A percentile compares a stretch with the other conserved stretches of the same genome.
Conservation (phyloP, 2,329 filamentous ascomycete genomes). For the Diaporthe caulivora region DNA sequence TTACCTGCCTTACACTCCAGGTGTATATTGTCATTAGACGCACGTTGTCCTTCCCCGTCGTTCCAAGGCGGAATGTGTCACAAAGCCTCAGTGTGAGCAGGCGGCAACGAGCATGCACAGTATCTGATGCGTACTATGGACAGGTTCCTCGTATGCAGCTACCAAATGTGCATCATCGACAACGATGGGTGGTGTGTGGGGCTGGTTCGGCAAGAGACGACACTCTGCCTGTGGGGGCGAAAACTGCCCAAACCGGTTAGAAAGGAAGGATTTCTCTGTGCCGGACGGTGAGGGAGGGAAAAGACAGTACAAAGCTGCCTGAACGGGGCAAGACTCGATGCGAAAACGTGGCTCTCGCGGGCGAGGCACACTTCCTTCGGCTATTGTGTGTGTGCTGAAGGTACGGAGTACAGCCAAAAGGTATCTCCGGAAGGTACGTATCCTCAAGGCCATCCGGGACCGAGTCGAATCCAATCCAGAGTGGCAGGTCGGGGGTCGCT, state of each 20-base stretch:
- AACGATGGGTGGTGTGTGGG: neutral
- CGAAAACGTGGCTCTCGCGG: constrained; percentile 28
- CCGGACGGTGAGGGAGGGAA: neutral
- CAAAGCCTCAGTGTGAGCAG: neutral
- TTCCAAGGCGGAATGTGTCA: constrained; percentile 5
- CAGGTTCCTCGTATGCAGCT: neutral
- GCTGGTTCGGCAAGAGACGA: neutral
- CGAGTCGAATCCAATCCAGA: constrained; percentile 1
- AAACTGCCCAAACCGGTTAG: neutral
- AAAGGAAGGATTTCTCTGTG: neutral
- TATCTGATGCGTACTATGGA: neutral
- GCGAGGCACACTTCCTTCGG: constrained; percentile 8
- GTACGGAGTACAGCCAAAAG: neutral
- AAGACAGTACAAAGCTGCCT: neutral
- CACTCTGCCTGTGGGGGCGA: neutral
- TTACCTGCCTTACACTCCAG: neutral
- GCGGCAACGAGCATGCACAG: neutral
- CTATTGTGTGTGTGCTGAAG: constrained; percentile 11
- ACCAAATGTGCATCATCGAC: neutral
- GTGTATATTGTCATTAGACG: neutral
- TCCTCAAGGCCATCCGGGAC: neutral
- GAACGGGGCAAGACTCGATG: neutral
- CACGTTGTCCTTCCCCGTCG: neutral
- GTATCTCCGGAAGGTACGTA: neutral
- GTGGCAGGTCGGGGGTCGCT: constrained; percentile 22